Percentiles rank a stretch among this genome's conserved stretches.
These are phyloP conservation scores for Fraxinus cuspidata DNA, from an alignment of 257 asterid species.

Conservation along the genomic window DNA sequence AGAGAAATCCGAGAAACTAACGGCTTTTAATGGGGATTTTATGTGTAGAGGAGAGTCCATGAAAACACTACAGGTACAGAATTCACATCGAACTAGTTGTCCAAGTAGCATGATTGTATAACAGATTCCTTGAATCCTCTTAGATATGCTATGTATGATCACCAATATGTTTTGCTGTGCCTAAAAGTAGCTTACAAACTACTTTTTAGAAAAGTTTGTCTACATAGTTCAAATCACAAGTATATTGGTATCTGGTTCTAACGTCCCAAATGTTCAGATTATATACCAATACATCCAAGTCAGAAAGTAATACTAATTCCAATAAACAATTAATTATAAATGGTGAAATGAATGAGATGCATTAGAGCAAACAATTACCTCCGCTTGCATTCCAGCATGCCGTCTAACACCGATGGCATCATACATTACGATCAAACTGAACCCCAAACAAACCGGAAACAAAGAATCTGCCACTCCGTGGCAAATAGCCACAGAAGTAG, in stretches of 20 bases:
- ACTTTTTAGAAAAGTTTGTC: no score
- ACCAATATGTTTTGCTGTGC: no score
- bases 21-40: constrained; percentile 34
- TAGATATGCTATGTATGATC: no score
- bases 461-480: constrained; percentile 86
- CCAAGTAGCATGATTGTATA: no score
- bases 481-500: constrained; percentile 84
- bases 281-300: no score
- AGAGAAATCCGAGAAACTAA: constrained; percentile 30
- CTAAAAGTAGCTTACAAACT: no score
- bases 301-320: not conserved
- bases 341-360: not conserved
- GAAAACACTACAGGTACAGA: not conserved
- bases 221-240: no score
- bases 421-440: constrained; percentile 87
- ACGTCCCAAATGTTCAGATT: no score
- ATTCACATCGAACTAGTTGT: constrained; percentile 35
- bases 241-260: no score
- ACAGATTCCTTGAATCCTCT: no score
- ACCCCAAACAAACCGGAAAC: constrained; percentile 88
- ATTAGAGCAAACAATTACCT: constrained; percentile 41
- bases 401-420: constrained; percentile 90
- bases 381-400: constrained; percentile 94
- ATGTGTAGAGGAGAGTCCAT: constrained; percentile 51
- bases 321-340: not conserved